Evolutionary conservation across 108 stramenopile genomes (phyloP).

Genomic region (Nannochloropsis gaditana): DNA sequence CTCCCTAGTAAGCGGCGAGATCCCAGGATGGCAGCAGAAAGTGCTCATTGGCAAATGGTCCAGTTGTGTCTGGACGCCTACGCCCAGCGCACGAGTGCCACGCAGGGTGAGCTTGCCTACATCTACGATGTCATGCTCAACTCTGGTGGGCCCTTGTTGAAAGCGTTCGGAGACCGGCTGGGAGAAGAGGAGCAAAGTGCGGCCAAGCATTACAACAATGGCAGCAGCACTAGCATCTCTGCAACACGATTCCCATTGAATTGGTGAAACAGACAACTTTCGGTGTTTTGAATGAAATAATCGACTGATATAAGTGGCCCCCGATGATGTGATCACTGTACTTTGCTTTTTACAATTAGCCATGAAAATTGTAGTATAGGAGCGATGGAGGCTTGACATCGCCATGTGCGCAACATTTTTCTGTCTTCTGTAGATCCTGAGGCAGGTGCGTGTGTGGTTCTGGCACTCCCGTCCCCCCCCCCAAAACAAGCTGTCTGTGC

Average conservation of each 20-base stretch:
- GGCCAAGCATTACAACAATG: not conserved
- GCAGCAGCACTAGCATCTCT: not conserved
- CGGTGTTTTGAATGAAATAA: too few relatives aligned
- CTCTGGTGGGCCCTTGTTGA: not conserved
- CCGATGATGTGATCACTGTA: too few relatives aligned
- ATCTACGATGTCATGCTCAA: slow-evolving; percentile 18
- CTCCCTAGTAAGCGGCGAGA: slow-evolving; percentile 21
- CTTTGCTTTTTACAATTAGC: too few relatives aligned
- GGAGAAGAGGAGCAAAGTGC: not conserved
- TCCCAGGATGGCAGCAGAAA: slow-evolving; percentile 32
- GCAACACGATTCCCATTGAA: not conserved
- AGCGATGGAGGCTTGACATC: too few relatives aligned
- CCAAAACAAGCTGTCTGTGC: not conserved
- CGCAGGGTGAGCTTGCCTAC: not conserved
- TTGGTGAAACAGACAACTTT: not conserved
- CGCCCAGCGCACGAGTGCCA: slow-evolving; percentile 22
- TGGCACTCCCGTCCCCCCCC: not conserved
- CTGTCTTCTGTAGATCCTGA: not conserved
- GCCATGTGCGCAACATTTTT: too few relatives aligned
- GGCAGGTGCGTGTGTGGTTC: not conserved
- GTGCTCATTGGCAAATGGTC: slow-evolving; percentile 32
- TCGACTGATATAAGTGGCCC: too few relatives aligned
- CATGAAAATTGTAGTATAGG: too few relatives aligned
- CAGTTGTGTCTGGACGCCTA: slow-evolving; percentile 35
- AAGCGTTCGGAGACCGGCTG: not conserved